Evolutionary conservation across 805 yeast genomes (phyloP), one percentile per base, ranked within the genome.

Genomic region (Candida silvatica): DNA sequence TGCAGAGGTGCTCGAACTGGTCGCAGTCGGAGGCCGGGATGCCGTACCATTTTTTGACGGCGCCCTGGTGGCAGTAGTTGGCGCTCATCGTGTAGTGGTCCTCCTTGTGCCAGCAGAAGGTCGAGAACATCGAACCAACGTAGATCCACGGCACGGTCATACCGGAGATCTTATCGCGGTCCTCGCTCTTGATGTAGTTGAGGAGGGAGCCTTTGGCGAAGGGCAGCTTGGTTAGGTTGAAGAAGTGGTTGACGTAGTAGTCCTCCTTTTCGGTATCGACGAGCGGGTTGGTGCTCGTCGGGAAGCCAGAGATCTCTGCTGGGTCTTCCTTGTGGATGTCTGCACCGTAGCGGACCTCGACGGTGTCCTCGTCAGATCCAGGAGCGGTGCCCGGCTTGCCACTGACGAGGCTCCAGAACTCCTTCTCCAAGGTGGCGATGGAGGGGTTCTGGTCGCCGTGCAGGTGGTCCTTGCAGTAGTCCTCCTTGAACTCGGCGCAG

Each of bases 21-120:
- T 64, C 72, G 22, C 90, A 79, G 40, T 69, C 64, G 1, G 56
- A 52, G 9, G 83, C 74, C 0, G 97, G 96, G 4, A 88, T 80
- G 6, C 92, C 90, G 53, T 88, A 88, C 97, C 97, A 88, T 39
- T 87, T 79, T 52, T 90, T 90, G 5, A 90, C 78, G 11, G 80
- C 79, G 1, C 97, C 97, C 42, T 72, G 67, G 52, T 88, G 96
- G 54, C 94, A 94, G 54, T 88, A 88, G 54, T 90, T 90, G 4
- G 94, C 88, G 34, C 94, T 82, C 41, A 85, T 66, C 0, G 96
- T 84, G 52, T 83, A 86, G 52, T 90, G 97, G 56, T 88, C 97
- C 50, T 88, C 97, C 39, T 83, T 80, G 55, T 90, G 97, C 96
- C 97, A 90, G 57, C 97, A 88, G 52, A 90, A 90, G 1, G 97